A percentile compares a stretch with the other conserved stretches of the same genome.
These are phyloP conservation scores for Peronospora destructor DNA, from an alignment of 352 stramenopile species.

Conservation along the genomic window DNA sequence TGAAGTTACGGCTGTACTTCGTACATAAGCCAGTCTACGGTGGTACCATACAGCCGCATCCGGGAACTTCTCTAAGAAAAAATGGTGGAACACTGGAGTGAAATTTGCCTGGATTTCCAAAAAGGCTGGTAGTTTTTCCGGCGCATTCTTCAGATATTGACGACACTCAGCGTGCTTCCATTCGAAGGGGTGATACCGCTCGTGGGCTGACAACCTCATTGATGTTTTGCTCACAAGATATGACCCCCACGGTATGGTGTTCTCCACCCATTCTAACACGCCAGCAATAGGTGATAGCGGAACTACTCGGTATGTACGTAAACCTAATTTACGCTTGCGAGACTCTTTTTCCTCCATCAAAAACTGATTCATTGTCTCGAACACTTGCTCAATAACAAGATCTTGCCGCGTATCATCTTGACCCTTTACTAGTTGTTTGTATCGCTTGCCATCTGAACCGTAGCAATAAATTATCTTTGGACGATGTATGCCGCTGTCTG, in stretches of 20 bases:
- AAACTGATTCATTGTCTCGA: slow-evolving; percentile 87
- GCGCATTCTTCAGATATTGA: slow-evolving; percentile 60
- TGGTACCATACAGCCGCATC: slow-evolving; percentile 91
- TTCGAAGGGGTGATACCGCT: slow-evolving; percentile 92
- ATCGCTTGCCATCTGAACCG: slow-evolving; percentile 87
- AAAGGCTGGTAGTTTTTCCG: slow-evolving; percentile 81
- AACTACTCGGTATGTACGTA: slow-evolving; percentile 97
- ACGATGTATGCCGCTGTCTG: slow-evolving; percentile 91
- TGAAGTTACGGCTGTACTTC: slow-evolving; percentile 93
- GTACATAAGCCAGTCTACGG: slow-evolving; percentile 91
- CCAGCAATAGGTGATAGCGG: slow-evolving; percentile 87
- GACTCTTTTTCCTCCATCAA: slow-evolving; percentile 61
- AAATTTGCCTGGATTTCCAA: slow-evolving; percentile 90
- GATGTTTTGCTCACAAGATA: slow-evolving; percentile 74
- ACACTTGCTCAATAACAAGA: slow-evolving; percentile 87
- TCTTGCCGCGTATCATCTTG: slow-evolving; percentile 85
- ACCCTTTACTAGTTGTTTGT: slow-evolving; percentile 95
- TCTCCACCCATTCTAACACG: slow-evolving; percentile 97
- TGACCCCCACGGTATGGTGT: slow-evolving; percentile 91
- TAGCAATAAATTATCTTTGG: slow-evolving; percentile 97
- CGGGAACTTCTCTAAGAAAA: slow-evolving; percentile 96
- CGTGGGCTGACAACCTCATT: slow-evolving; percentile 78
- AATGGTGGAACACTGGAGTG: slow-evolving; percentile 95
- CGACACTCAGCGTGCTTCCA: slow-evolving; percentile 86
- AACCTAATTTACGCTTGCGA: slow-evolving; percentile 58